Base-by-base conservation (phyloP, 225 moss, liverwort and hornwort species). In the Polytrichum formosum region DNA sequence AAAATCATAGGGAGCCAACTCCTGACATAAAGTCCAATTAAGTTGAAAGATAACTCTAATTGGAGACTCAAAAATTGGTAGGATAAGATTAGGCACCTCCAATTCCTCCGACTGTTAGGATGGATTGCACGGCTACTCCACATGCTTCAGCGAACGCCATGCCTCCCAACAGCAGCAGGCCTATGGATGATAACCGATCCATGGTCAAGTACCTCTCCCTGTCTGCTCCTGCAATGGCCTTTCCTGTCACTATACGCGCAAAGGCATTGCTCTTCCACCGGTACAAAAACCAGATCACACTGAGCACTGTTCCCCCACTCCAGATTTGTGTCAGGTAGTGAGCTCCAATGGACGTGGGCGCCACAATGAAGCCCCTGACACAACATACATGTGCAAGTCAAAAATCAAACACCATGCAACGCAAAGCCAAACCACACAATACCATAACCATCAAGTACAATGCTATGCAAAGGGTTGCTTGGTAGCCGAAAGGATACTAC, bases 91-190 rank as follows among this genome's bases (percentile, higher is more conserved):
- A 46, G 46, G 46, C 78, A 98, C 97, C 97, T 90, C 97, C 92
- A 72, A 98, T 84, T 65, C 97, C 97, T 74, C 94, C 97, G 16
- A 98, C 88, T 54, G 97, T 90, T 28, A 98, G 78, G 21, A 98
- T 78, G 0, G 97, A 94, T 59, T 94, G 91, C 28, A 94, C 78
- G 70, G 92, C 87, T 67, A 98, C 87, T 55, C 92, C 97, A 77
- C 84, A 88, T 72, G 92, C 92, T 80, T 98, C 90, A 31, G 94
- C 97, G 69, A 92, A 55, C 7, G 88, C 92, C 90, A 98, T 78
- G 75, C 80, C 88, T 73, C 92, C 97, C 35, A 94, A 60, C 37
- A 90, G 26, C 56, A 90, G 72, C 69, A 98, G 79, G 21, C 69
- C 91, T 31, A 90, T 62, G 18, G 94, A 91, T 4, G 90, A 85